Evolutionary conservation across 345 rosid genomes (phyloP).

Genomic region (Linum tenue): DNA sequence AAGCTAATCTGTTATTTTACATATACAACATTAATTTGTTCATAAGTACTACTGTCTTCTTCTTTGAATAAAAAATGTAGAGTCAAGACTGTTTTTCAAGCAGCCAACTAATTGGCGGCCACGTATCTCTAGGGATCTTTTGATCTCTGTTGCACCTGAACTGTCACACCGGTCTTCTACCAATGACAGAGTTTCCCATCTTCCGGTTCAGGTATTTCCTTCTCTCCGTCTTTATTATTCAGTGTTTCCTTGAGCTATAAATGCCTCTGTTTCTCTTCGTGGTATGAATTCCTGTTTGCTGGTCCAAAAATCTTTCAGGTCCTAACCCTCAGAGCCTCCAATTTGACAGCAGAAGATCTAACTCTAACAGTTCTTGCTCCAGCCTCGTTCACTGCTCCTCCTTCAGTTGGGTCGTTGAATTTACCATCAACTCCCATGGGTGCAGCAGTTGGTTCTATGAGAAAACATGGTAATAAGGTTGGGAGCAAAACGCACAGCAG

Average conservation of each 20-base stretch:
- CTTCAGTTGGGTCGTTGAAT: constrained; percentile 73
- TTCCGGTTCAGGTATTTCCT: constrained; percentile 75
- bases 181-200: constrained; percentile 57
- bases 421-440: constrained; percentile 58
- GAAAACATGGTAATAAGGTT: constrained; percentile 32
- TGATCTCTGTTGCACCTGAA: constrained; percentile 89
- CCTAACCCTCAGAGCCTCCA: constrained; percentile 87
- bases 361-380: constrained; percentile 90
- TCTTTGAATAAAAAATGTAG: constrained; percentile 31
- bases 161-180: constrained; percentile 57
- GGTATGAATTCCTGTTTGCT: background rate
- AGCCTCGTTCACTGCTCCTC: constrained; percentile 76
- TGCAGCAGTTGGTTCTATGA: constrained; percentile 50
- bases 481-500: constrained; percentile 26
- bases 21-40: constrained; percentile 11
- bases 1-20: background rate
- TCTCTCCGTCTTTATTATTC: constrained; percentile 3
- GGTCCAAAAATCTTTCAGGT: constrained; percentile 43
- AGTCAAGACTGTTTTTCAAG: constrained; percentile 84
- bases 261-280: background rate
- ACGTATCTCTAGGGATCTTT: constrained; percentile 63
- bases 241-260: background rate
- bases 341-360: constrained; percentile 83
- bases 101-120: constrained; percentile 83
- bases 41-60: constrained; percentile 9